Evolutionary conservation across 345 rosid genomes (phyloP).

Genomic region (Camelina sativa): DNA sequence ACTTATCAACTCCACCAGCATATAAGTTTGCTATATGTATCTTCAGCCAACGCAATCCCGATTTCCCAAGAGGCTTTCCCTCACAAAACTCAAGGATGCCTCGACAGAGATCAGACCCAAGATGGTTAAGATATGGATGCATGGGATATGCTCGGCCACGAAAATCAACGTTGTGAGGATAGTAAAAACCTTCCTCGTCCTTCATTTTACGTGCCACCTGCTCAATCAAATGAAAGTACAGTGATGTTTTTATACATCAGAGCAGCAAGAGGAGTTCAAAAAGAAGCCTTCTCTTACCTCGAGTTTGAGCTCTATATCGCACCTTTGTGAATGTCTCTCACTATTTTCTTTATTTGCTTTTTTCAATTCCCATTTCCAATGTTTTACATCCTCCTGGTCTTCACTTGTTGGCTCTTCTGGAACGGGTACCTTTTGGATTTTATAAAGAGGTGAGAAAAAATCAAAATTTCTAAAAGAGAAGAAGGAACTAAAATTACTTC

Average conservation of each 20-base stretch:
- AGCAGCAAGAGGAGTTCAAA: conserved; percentile 13
- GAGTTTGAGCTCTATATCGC: conserved; percentile 92
- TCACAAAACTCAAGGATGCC: conserved; percentile 96
- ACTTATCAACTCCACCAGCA: conserved; percentile 96
- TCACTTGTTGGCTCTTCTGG: conserved; percentile 81
- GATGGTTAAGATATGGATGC: conserved; percentile 98
- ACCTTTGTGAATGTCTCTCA: conserved; percentile 95
- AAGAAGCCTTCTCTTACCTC: conserved; percentile 64
- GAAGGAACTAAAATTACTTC: conserved; percentile 18
- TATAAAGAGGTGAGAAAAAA: conserved; percentile 25
- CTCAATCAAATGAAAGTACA: conserved; percentile 44
- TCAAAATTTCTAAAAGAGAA: conserved; percentile 9
- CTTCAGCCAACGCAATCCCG: conserved; percentile 92
- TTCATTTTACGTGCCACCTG: conserved; percentile 97
- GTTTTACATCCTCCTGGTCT: conserved; percentile 62
- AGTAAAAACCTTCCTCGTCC: conserved; percentile 93
- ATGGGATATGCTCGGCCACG: conserved; percentile 99
- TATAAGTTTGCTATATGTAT: conserved; percentile 94
- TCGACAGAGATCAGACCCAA: conserved; percentile 97
- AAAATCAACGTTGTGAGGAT: conserved; percentile 95
- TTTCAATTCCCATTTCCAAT: conserved; percentile 91
- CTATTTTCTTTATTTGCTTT: conserved; percentile 66
- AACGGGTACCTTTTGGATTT: conserved; percentile 60
- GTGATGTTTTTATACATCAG: conserved; percentile 29
- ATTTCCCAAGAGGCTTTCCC: conserved; percentile 86